Conservation (phyloP, 2,329 filamentous ascomycete genomes). For the Tricladium varicosporioides region DNA sequence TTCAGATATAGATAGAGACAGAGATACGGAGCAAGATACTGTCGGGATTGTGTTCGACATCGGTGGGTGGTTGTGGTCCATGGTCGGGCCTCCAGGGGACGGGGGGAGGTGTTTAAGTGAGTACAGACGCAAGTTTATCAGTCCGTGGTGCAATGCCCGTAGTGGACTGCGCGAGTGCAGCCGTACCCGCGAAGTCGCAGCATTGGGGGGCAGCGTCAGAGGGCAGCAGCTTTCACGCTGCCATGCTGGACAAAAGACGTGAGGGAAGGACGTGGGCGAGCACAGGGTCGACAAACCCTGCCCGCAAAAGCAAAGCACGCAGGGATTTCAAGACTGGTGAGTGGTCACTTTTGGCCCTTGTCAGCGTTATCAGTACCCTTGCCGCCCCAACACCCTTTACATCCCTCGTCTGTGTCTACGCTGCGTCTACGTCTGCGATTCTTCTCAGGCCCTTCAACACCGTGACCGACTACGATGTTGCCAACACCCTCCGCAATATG, state of each 20-base stretch:
- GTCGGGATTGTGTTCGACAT: conserved; percentile 1
- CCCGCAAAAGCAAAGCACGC: conserved; percentile 9
- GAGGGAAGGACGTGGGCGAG: neutral
- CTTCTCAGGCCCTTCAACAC: too few species aligned
- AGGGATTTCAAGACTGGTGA: neutral
- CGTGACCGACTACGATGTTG: too few species aligned
- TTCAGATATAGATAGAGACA: neutral
- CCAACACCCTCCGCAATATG: too few species aligned
- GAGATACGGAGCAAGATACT: neutral
- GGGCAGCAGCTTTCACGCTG: too few species aligned
- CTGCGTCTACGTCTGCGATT: too few species aligned
- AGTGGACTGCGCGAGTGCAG: neutral
- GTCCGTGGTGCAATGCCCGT: neutral
- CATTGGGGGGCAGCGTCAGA: neutral
- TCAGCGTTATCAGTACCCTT: too few species aligned
- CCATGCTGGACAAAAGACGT: neutral
- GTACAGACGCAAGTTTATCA: conserved; percentile 16
- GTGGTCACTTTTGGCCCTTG: neutral
- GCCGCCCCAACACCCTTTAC: too few species aligned
- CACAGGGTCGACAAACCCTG: conserved; percentile 1
- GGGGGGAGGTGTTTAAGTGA: conserved; percentile 13
- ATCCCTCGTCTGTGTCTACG: too few species aligned
- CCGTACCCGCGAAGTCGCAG: neutral
- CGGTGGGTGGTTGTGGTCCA: conserved; percentile 12
- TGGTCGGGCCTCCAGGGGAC: conserved; percentile 4